These are phyloP conservation scores for Pythium monospermum DNA, from an alignment of 352 stramenopile genomes.

Conservation along the genomic window DNA sequence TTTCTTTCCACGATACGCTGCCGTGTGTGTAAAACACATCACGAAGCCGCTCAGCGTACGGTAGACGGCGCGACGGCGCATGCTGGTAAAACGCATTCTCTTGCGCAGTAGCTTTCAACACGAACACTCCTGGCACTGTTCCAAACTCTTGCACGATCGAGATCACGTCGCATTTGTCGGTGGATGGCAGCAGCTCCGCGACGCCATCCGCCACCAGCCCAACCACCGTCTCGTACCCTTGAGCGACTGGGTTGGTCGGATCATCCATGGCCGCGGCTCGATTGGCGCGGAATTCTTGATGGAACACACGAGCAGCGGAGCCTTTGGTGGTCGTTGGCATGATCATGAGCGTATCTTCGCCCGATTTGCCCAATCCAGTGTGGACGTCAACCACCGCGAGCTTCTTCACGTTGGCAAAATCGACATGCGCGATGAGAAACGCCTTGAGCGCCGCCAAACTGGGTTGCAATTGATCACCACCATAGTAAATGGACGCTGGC, in stretches of 20 bases:
- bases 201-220: conserved; percentile 45
- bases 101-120: conserved; percentile 52
- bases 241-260: conserved; percentile 26
- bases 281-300: conserved; percentile 17
- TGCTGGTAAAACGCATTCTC: conserved; percentile 65
- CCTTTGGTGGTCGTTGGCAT: conserved; percentile 12
- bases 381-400: conserved; percentile 90
- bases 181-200: conserved; percentile 20
- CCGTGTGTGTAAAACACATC: conserved; percentile 79
- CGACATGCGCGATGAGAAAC: conserved; percentile 54
- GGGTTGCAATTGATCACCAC: conserved; percentile 66
- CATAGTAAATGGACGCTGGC: conserved; percentile 80
- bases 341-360: conserved; percentile 46
- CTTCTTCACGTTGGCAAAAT: conserved; percentile 30
- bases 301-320: conserved; percentile 1
- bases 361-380: conserved; percentile 83
- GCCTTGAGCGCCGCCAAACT: conserved; percentile 54
- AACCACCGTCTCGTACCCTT: conserved; percentile 48
- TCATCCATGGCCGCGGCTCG: conserved; percentile 26
- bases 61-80: conserved; percentile 34
- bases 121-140: conserved; percentile 51
- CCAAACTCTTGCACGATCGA: conserved; percentile 67
- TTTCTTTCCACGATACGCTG: conserved; percentile 55
- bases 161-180: conserved; percentile 20
- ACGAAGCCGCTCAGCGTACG: conserved; percentile 54